Evolutionary conservation across 2,329 filamentous ascomycete species (phyloP).

Genomic region (Magnaporthiopsis incrustans): DNA sequence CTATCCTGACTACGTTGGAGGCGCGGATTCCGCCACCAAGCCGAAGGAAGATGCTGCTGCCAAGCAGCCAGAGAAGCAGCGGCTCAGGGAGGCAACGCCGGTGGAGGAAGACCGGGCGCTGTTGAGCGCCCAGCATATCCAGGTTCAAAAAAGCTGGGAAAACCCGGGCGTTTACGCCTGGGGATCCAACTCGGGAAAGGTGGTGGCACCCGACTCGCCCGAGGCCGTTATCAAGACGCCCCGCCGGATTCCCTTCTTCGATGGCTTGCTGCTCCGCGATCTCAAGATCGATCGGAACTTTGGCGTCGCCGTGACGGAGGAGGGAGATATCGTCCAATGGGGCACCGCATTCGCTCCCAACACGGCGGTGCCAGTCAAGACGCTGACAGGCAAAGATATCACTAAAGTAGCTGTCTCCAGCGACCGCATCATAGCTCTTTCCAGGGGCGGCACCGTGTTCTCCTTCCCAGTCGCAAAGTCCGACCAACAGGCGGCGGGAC

Average conservation of each 20-base stretch:
- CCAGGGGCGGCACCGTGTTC: conserved; percentile 65
- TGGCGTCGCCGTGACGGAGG: conserved; percentile 79
- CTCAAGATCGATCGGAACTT: conserved; percentile 77
- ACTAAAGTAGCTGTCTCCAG: conserved; percentile 67
- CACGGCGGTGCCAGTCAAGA: conserved; percentile 56
- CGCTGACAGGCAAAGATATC: conserved; percentile 75
- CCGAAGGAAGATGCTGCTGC: conserved; percentile 30
- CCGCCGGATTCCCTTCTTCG: conserved; percentile 70
- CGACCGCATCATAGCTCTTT: conserved; percentile 76
- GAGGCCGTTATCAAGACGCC: conserved; percentile 75
- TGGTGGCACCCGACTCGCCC: conserved; percentile 76
- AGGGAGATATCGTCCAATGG: conserved; percentile 89
- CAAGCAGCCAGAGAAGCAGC: conserved; percentile 60
- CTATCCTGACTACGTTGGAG: conserved; percentile 2
- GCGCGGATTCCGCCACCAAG: conserved; percentile 5
- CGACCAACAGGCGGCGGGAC: conserved; percentile 55
- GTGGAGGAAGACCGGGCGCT: conserved; percentile 68
- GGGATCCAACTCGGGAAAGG: conserved; percentile 79
- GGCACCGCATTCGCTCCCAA: conserved; percentile 56
- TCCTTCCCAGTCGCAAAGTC: conserved; percentile 69
- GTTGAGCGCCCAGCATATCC: conserved; percentile 70
- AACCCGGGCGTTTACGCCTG: conserved; percentile 88
- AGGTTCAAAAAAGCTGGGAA: conserved; percentile 74
- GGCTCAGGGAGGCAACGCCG: conserved; percentile 42
- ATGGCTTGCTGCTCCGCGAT: conserved; percentile 76